Conservation (phyloP, 331 rosid species). For the Quercus lobata region DNA sequence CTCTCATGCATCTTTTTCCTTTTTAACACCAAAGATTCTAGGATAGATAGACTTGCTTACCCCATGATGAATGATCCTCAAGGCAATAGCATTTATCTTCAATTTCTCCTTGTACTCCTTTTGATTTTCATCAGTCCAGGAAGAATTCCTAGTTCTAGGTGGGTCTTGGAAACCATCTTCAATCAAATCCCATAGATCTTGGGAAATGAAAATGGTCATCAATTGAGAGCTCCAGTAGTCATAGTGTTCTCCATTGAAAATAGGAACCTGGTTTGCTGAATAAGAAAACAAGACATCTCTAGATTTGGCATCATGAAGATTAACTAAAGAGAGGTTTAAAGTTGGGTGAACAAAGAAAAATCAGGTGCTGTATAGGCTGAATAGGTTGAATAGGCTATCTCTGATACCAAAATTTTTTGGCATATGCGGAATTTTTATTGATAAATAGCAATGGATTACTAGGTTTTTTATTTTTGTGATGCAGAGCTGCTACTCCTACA, state of each 20-base stretch:
- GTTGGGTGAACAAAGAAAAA: not conserved
- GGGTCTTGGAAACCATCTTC: not conserved
- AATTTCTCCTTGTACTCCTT: too few species aligned
- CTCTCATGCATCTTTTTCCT: not conserved
- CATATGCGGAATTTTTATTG: not conserved
- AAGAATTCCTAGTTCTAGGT: not conserved
- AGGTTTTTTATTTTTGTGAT: too few species aligned
- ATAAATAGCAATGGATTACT: too few species aligned
- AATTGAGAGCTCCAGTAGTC: too few species aligned
- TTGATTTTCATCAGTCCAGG: too few species aligned
- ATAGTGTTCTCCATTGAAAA: too few species aligned
- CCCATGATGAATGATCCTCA: too few species aligned
- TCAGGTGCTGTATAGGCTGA: not conserved
- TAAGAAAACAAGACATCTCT: not conserved
- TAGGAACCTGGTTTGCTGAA: too few species aligned
- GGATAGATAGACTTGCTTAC: not conserved
- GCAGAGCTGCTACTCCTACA: too few species aligned
- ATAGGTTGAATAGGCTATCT: too few species aligned
- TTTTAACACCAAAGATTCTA: not conserved
- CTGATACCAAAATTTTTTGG: not conserved
- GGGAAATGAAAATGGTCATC: not conserved
- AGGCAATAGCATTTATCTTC: too few species aligned
- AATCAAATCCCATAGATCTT: not conserved
- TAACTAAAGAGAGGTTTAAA: too few species aligned
- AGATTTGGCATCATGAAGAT: not conserved